Evolutionary conservation across 176 grass and related monocot species (phyloP).

Genomic region (Oryza glaberrima): DNA sequence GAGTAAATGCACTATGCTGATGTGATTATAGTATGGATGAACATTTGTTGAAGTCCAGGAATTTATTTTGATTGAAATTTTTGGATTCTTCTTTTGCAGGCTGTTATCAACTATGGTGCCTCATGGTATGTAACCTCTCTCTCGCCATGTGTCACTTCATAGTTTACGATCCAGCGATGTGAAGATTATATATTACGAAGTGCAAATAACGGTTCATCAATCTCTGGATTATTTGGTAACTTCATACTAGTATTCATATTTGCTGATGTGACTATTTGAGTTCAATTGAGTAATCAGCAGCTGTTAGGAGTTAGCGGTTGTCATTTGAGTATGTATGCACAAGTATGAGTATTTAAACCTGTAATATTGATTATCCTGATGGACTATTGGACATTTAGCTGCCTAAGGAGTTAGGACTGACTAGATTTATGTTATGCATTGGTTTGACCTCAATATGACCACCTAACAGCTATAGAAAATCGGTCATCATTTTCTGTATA

Average conservation of each 20-base stretch:
- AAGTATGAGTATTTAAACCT: not conserved
- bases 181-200: not conserved
- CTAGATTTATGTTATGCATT: slow-evolving; percentile 7
- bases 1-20: not conserved
- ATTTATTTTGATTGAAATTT: slow-evolving; percentile 36
- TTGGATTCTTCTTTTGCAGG: slow-evolving; percentile 56
- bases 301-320: not conserved
- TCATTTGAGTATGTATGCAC: not conserved
- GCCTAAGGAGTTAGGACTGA: not conserved
- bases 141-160: slow-evolving; percentile 4
- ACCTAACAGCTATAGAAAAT: not conserved
- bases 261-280: not conserved
- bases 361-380: not conserved
- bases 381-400: not conserved
- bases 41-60: not conserved
- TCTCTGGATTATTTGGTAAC: not conserved
- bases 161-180: not conserved
- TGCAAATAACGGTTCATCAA: not conserved
- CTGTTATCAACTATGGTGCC: slow-evolving; percentile 74
- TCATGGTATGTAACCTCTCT: slow-evolving; percentile 66
- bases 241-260: not conserved
- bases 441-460: not conserved
- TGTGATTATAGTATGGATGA: not conserved
- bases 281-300: not conserved
- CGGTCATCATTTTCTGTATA: slow-evolving; percentile 19